Evolutionary conservation across 2,329 filamentous ascomycete genomes (phyloP), one percentile per base, ranked within the genome.

Genomic region (Penicillium sp.): DNA sequence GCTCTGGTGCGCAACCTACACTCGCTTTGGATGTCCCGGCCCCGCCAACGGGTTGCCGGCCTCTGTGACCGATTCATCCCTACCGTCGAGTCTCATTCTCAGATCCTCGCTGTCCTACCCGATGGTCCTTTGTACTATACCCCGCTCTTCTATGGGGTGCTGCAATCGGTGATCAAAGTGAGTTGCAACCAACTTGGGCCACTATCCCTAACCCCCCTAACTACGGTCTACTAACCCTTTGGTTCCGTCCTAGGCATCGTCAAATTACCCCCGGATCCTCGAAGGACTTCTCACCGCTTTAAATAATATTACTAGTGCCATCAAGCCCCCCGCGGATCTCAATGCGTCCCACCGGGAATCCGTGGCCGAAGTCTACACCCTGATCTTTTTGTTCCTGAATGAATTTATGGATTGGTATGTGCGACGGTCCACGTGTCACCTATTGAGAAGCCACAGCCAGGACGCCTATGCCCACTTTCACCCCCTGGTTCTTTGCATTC

Each of bases 351-450:
- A 57, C 12, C 62, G 63, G 5, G 49, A 64, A 22, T 49, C 60
- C 9, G 62, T 72, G 26, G 66, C 68, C 7, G 66, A 60, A 22
- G 64, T 73, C 25, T 75, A 75, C 56, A 62, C 70, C 6, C 58
- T 72, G 40, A 63, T 68, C 4, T 74, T 74, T 33, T 69, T 75
- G 54, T 68, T 73, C 23, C 57, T 75, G 3, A 67, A 68, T 20
- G 71, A 74, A 50, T 65, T 74, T 43, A 74, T 75, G 65, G 68
- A 73, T 54, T 74, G 71, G 67, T 74, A 73, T 62, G 62, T 69
- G 27, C 55, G 70, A 43, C 61, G 65, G 53, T 68, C 67, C 12
- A 71, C 63, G 12, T 74, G 73, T 46, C 69, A 71, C 26, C 51
- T 73, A 7, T 53, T 75, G 43, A 67, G 68, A 27, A 73, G 71